Evolutionary conservation across 257 asterid genomes (phyloP).

Genomic region (Solanum clarkiae): DNA sequence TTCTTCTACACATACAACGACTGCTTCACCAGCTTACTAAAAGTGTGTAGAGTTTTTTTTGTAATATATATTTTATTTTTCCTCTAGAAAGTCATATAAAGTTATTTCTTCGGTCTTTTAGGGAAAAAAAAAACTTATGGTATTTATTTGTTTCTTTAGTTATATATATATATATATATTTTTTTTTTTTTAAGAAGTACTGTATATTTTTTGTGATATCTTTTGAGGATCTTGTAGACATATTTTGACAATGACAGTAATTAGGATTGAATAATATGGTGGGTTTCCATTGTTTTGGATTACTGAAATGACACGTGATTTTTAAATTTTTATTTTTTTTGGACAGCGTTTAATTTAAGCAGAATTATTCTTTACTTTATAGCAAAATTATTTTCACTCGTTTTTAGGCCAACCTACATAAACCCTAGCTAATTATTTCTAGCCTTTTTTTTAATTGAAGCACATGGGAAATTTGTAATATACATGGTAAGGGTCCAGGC

Average conservation of each 20-base stretch:
- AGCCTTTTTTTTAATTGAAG: neutral
- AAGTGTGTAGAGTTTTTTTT: constrained; percentile 12
- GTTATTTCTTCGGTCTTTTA: neutral
- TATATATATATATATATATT: neutral
- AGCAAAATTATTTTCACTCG: neutral
- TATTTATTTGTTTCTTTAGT: neutral
- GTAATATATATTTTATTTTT: neutral
- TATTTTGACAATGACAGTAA: neutral
- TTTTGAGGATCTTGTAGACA: neutral
- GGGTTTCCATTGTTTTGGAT: neutral
- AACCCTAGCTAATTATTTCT: neutral
- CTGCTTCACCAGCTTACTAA: constrained; percentile 23
- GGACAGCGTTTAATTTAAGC: neutral
- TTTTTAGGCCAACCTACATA: neutral
- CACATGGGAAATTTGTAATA: neutral
- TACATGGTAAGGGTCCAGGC: neutral
- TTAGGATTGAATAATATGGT: neutral
- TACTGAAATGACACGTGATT: neutral
- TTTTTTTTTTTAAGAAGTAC: neutral
- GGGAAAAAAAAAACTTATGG: neutral
- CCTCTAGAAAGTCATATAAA: neutral
- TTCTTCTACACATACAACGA: constrained; percentile 34
- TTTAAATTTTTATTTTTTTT: neutral
- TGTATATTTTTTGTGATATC: neutral
- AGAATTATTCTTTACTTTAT: neutral